Conservation (phyloP, 345 rosid genomes). For the Euphorbia tirucalli region DNA sequence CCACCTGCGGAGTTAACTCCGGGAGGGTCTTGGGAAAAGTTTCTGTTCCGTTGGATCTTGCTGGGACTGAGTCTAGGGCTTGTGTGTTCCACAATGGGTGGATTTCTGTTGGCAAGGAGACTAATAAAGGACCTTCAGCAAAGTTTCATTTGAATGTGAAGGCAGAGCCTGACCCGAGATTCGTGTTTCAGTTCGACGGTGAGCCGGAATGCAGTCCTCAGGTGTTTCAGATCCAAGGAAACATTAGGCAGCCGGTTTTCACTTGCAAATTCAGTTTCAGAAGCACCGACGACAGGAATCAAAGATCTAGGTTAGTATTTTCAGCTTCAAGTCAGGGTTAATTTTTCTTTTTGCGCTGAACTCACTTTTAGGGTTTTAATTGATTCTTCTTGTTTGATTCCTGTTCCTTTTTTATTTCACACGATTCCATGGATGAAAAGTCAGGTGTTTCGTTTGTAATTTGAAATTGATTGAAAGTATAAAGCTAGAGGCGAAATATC, state of each 20-base stretch:
- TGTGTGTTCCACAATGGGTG: slow-evolving; percentile 72
- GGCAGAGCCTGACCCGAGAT: slow-evolving; percentile 90
- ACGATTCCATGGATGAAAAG: not conserved
- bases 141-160: slow-evolving; percentile 71
- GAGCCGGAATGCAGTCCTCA: slow-evolving; percentile 98
- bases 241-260: slow-evolving; percentile 83
- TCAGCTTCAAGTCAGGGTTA: no score
- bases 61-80: slow-evolving; percentile 50
- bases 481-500: slow-evolving; percentile 15
- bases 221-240: slow-evolving; percentile 84
- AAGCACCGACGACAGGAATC: slow-evolving; percentile 61
- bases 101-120: slow-evolving; percentile 64
- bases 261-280: slow-evolving; percentile 89
- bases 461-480: slow-evolving; percentile 2
- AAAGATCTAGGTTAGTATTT: slow-evolving; percentile 60
- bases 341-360: no score
- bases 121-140: slow-evolving; percentile 43
- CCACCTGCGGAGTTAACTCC: slow-evolving; percentile 67
- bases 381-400: slow-evolving; percentile 8
- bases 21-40: slow-evolving; percentile 72
- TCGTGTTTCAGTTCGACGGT: slow-evolving; percentile 94
- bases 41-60: slow-evolving; percentile 69
- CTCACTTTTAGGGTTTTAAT: slow-evolving; percentile 4
- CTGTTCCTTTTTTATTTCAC: not conserved
- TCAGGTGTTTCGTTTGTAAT: not conserved